Evolutionary conservation across 257 asterid genomes (phyloP), one percentile per base, ranked within the genome.

Genomic region (Solanum lycopersicoides): DNA sequence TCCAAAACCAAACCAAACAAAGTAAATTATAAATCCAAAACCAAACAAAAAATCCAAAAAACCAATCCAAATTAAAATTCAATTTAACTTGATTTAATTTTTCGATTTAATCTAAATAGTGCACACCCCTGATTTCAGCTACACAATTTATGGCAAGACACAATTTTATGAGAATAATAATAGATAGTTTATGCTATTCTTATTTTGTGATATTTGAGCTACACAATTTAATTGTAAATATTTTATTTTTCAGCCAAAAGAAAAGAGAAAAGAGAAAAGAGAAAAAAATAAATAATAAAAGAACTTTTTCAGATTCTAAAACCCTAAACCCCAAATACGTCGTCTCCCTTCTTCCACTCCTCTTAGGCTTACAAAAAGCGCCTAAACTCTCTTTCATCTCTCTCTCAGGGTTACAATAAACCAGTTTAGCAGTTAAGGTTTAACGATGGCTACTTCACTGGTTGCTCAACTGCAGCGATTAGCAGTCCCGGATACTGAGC

Each of bases 401-500:
- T 83, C 69, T 41, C 15, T 10, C 15, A 50, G 30, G 77, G 25
- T 15, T 32, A 18, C 42, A 4, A 71, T 8, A 32, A 14, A 30
- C 14, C 42, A 71, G 42, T 25, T 71, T 9, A 32, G 2, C 77
- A 71, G 44, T 71, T 25, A 12, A 42, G 59, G 80, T 47, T 15
- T 50, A 68, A 4, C 74, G 73, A 95, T 95, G 97, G 92, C 97
- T 69, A 89, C 90, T 21, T 93, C 98, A 66, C 88, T 95, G 77
- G 92, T 95, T 83, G 89, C 98, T 28, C 99, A 97, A 88, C 84
- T 97, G 16, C 93, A 92, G 88, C 93, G 94, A 21, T 84, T 95
- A 41, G 89, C 93, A 14, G 92, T 92, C 50, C 93, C 90, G 34
- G 97, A 93, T 21, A 83, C 95, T 1, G 98, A 94, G 84, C 94